Percentiles rank a stretch among this genome's conserved stretches.
These are phyloP conservation scores for Termitomyces sp. DNA, from an alignment of 768 basidiomycete species.

Conservation along the genomic window DNA sequence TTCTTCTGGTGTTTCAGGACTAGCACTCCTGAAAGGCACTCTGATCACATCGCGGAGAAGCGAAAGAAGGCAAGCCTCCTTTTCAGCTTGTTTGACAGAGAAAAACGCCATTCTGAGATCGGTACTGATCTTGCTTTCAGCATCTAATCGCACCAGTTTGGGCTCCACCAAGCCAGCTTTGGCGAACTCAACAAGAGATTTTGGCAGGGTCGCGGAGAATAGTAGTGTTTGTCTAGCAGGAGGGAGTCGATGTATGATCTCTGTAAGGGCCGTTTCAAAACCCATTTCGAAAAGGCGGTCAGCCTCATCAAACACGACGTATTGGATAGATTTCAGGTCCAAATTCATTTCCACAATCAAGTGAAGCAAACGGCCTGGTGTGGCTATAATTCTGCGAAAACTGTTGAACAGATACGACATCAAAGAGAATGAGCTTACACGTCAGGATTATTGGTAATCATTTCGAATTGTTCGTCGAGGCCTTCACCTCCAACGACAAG, in stretches of 20 bases:
- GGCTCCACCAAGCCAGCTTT: conserved; percentile 93
- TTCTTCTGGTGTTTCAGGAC: conserved; percentile 23
- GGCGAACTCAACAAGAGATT: conserved; percentile 96
- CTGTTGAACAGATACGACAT: conserved; percentile 9
- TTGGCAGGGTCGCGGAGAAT: conserved; percentile 95
- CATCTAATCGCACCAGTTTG: conserved; percentile 92
- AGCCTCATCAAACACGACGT: conserved; percentile 95
- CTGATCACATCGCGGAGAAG: conserved; percentile 85
- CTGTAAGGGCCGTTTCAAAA: conserved; percentile 86
- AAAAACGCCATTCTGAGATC: conserved; percentile 96
- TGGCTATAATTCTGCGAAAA: conserved; percentile 80
- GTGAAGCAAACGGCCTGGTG: conserved; percentile 96
- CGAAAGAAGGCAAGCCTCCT: conserved; percentile 83
- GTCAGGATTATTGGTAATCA: conserved; percentile 92
- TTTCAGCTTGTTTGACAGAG: conserved; percentile 86
- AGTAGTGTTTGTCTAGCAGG: conserved; percentile 84
- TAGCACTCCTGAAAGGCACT: conserved; percentile 53
- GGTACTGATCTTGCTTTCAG: conserved; percentile 91
- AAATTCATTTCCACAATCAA: conserved; percentile 95
- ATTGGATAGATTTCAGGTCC: conserved; percentile 81
- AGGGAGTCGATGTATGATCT: conserved; percentile 88
- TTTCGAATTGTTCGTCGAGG: conserved; percentile 93
- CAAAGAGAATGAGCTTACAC: conserved; percentile 52
- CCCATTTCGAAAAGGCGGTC: conserved; percentile 99
- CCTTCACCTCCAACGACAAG: conserved; percentile 94